Conservation (phyloP, 257 asterid species). For the Solanum clarkiae region DNA sequence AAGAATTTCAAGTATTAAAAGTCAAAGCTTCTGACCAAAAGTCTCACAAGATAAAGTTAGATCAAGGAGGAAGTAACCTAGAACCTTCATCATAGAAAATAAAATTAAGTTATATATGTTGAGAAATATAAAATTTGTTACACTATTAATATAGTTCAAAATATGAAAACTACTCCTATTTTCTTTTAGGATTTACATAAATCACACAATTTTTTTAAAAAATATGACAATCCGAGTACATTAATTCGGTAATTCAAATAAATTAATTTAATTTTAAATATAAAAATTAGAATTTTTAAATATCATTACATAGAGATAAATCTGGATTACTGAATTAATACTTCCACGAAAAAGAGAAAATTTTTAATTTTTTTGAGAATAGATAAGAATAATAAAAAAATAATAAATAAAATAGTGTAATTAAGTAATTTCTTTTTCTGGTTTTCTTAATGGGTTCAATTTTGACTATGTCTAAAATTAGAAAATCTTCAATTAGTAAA, state of each 20-base stretch:
- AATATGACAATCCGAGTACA: too few species aligned
- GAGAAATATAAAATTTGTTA: not conserved
- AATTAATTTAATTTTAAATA: too few species aligned
- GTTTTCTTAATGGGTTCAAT: not conserved
- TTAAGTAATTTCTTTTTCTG: not conserved
- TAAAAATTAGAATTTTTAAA: too few species aligned
- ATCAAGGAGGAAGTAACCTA: not conserved
- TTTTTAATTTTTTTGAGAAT: too few species aligned
- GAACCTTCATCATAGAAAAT: not conserved
- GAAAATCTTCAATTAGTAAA: not conserved
- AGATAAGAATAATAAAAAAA: too few species aligned
- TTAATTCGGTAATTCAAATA: too few species aligned
- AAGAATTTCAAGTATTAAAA: not conserved
- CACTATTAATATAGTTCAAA: not conserved
- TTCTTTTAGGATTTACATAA: too few species aligned
- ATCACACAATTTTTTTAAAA: too few species aligned
- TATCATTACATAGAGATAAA: too few species aligned
- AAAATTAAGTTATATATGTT: not conserved
- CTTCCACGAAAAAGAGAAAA: accelerated
- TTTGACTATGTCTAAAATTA: not conserved
- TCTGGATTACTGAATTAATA: too few species aligned
- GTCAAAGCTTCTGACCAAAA: not conserved
- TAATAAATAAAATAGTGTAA: too few species aligned
- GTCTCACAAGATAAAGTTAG: not conserved
- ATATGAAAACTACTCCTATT: not conserved